These are phyloP conservation scores for Talaromyces piceae DNA, from an alignment of 2,329 filamentous ascomycete species.

Conservation along the genomic window DNA sequence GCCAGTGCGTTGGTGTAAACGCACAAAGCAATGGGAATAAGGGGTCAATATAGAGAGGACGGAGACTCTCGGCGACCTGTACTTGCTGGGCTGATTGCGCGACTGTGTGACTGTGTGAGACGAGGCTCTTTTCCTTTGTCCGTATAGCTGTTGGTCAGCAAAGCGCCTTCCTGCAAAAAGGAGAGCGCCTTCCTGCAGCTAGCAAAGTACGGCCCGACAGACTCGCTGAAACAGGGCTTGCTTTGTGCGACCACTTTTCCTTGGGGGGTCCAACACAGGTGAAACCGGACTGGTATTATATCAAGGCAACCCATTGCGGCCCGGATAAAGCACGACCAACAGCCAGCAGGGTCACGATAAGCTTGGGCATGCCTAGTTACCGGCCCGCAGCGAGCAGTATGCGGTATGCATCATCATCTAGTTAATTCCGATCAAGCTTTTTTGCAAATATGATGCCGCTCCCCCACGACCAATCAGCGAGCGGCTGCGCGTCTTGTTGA, in stretches of 20 bases:
- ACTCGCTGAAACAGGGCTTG: background rate
- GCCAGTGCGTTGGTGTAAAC: background rate
- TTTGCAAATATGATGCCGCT: background rate
- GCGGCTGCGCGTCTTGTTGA: background rate
- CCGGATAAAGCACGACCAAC: background rate
- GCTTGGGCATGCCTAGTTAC: no score
- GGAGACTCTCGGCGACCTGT: background rate
- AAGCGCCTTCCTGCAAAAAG: background rate
- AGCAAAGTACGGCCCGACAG: background rate
- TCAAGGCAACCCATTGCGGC: background rate
- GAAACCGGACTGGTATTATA: background rate
- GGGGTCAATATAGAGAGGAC: background rate
- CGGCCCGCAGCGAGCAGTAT: background rate
- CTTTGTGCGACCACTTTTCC: background rate
- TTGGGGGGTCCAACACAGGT: background rate
- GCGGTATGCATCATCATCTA: background rate
- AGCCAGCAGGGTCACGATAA: background rate
- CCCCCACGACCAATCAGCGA: background rate
- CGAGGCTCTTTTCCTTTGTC: background rate
- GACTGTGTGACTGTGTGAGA: background rate
- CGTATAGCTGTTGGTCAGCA: background rate
- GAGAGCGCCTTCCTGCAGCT: background rate
- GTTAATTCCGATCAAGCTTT: background rate
- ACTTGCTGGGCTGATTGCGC: no score
- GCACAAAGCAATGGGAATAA: background rate